These are phyloP conservation scores for Solioccasus polychromus DNA, from an alignment of 768 basidiomycete genomes.

Conservation along the genomic window DNA sequence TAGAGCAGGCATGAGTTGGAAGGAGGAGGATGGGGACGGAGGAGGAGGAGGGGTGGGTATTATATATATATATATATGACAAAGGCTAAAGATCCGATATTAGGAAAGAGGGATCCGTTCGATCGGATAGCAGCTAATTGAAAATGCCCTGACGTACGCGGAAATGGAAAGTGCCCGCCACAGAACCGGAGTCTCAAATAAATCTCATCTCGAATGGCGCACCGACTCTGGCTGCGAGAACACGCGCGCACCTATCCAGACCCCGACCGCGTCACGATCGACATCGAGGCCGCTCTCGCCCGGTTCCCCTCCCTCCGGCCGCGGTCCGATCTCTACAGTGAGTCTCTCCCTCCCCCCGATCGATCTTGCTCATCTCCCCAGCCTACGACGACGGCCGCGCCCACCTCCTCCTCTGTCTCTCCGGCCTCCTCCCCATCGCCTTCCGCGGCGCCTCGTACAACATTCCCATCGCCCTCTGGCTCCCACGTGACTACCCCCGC, in stretches of 20 bases:
- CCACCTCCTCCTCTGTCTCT: constrained; percentile 84
- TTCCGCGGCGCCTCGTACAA: constrained; percentile 81
- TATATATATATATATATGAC: constrained; percentile 35
- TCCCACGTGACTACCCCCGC: constrained; percentile 80
- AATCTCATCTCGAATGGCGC: no score
- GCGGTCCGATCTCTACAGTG: constrained; percentile 80
- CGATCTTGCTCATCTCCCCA: constrained; percentile 31
- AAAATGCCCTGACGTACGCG: constrained; percentile 32
- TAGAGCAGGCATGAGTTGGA: constrained; percentile 21
- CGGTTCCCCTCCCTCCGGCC: constrained; percentile 60
- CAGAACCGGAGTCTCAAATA: constrained; percentile 47
- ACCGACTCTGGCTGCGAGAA: constrained; percentile 67
- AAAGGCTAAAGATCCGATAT: constrained; percentile 51
- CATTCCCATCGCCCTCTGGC: constrained; percentile 89
- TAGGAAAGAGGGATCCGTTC: constrained; percentile 24
- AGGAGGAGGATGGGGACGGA: constrained; percentile 6
- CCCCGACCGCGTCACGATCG: constrained; percentile 54
- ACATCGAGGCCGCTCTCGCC: constrained; percentile 59
- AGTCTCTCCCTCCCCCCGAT: constrained; percentile 16
- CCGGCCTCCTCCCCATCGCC: constrained; percentile 87
- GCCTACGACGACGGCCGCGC: constrained; percentile 94
- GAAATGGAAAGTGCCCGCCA: constrained; percentile 51
- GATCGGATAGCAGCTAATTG: constrained; percentile 30
- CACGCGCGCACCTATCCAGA: constrained; percentile 57
- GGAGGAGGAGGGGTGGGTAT: constrained; percentile 6